phyloP scores from a whole-genome alignment of 2,329 filamentous ascomycete species.

The Byssothecium circinans region DNA sequence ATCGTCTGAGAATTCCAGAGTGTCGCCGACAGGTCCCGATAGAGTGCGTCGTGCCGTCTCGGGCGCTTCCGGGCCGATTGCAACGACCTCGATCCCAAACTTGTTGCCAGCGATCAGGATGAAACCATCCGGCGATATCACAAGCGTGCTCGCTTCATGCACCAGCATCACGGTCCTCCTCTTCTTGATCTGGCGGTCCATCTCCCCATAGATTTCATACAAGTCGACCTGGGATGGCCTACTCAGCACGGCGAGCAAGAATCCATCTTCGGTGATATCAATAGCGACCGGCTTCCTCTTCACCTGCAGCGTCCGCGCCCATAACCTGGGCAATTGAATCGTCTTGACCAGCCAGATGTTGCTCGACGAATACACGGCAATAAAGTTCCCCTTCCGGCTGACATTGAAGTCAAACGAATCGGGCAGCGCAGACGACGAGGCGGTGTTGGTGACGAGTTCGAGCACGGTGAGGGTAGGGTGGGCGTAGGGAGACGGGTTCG shows the following conservation, averaged over 20 bases:
- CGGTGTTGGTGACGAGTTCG: conserved; percentile 43
- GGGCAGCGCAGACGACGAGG: conserved; percentile 43
- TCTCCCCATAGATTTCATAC: conserved; percentile 64
- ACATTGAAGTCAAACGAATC: conserved; percentile 43
- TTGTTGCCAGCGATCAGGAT: conserved; percentile 84
- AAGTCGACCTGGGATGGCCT: conserved; percentile 82
- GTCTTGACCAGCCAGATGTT: conserved; percentile 45
- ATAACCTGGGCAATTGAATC: conserved; percentile 38
- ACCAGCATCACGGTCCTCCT: conserved; percentile 76
- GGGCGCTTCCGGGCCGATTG: conserved; percentile 63
- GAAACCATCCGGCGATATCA: conserved; percentile 77
- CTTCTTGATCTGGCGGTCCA: conserved; percentile 60
- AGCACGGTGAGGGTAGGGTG: conserved; percentile 39
- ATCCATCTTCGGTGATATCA: conserved; percentile 77
- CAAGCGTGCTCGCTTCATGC: conserved; percentile 75
- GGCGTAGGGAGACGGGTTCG: conserved; percentile 26
- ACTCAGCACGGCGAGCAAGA: conserved; percentile 75
- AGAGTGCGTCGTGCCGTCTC: conserved; percentile 40
- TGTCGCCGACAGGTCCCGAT: conserved; percentile 41
- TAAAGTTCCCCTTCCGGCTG: conserved; percentile 39
- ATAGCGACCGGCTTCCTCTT: conserved; percentile 56
- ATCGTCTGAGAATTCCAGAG: conserved; percentile 44
- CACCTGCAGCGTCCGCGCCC: conserved; percentile 41
- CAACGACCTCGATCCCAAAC: conserved; percentile 85
- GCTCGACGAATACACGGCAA: conserved; percentile 42